phyloP scores from a whole-genome alignment of 2,329 filamentous ascomycete genomes.

The Epichloe bromicola region DNA sequence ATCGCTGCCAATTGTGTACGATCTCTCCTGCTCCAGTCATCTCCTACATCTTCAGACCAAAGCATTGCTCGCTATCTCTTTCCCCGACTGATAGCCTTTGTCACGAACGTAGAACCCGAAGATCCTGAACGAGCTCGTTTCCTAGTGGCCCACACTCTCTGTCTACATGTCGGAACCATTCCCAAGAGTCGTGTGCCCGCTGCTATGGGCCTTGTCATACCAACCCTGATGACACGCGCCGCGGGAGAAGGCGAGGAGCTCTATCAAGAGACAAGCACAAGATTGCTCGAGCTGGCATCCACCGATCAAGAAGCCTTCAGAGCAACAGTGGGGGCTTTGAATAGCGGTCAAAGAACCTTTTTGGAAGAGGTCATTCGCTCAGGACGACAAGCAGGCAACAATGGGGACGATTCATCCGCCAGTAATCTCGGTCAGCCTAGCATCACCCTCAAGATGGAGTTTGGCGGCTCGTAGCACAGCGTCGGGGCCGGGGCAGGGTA shows the following conservation, averaged over 20 bases:
- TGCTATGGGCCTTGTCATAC: slow-evolving; percentile 65
- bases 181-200: slow-evolving; percentile 34
- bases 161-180: slow-evolving; percentile 49
- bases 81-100: slow-evolving; percentile 63
- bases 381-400: slow-evolving; percentile 36
- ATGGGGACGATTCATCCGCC: slow-evolving; percentile 24
- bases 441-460: slow-evolving; percentile 93
- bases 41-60: slow-evolving; percentile 52
- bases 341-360: slow-evolving; percentile 59
- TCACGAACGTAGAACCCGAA: slow-evolving; percentile 55
- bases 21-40: slow-evolving; percentile 60
- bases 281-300: slow-evolving; percentile 70
- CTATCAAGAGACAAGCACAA: slow-evolving; percentile 60
- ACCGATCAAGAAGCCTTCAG: slow-evolving; percentile 63
- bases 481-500: not conserved
- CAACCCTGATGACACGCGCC: slow-evolving; percentile 62
- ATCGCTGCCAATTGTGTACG: slow-evolving; percentile 84
- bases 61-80: slow-evolving; percentile 63
- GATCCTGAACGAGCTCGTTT: slow-evolving; percentile 66
- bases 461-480: slow-evolving; percentile 36
- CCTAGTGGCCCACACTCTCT: slow-evolving; percentile 61
- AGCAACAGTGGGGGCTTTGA: slow-evolving; percentile 58
- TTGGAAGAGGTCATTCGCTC: slow-evolving; percentile 71
- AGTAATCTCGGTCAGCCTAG: slow-evolving; percentile 51
- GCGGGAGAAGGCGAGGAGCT: slow-evolving; percentile 45